These are phyloP conservation scores for Suillus fuscotomentosus DNA, from an alignment of 768 basidiomycete species.

Conservation along the genomic window DNA sequence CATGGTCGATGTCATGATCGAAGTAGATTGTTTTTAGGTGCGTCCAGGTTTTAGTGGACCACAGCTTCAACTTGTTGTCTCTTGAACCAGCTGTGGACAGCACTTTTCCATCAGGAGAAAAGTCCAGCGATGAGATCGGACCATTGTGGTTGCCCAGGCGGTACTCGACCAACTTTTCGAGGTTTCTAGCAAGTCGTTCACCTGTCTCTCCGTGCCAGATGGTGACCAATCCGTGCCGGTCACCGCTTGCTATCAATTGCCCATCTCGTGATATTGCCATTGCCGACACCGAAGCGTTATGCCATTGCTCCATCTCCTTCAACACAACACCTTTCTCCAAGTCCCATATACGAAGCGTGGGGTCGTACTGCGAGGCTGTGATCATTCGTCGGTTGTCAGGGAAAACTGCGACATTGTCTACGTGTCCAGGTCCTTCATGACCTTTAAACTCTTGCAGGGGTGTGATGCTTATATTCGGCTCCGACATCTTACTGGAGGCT, in stretches of 20 bases:
- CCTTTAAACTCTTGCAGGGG: not conserved
- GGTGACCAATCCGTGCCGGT: rapidly evolving
- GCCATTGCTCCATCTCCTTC: not conserved
- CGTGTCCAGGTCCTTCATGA: not conserved
- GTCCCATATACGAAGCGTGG: not conserved
- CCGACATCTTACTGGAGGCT: not conserved
- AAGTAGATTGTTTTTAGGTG: not conserved
- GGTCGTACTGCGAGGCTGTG: not conserved
- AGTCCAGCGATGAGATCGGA: not conserved
- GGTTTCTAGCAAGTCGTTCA: not conserved
- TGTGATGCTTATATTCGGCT: not conserved
- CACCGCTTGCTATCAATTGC: not conserved
- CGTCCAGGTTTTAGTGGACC: not conserved
- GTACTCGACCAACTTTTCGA: not conserved
- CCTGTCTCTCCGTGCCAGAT: not conserved
- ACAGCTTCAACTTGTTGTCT: not conserved
- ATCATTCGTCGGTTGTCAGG: not conserved
- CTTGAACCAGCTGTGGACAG: not conserved
- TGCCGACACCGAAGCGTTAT: not conserved
- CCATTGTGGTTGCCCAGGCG: not conserved
- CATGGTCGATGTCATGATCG: not conserved
- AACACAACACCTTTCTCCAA: not conserved
- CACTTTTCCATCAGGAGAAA: not conserved
- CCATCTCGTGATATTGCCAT: not conserved
- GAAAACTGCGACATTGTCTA: not conserved